Evolutionary conservation across 2,329 filamentous ascomycete genomes (phyloP), one percentile per base, ranked within the genome.

Genomic region (Aspergillus latus): DNA sequence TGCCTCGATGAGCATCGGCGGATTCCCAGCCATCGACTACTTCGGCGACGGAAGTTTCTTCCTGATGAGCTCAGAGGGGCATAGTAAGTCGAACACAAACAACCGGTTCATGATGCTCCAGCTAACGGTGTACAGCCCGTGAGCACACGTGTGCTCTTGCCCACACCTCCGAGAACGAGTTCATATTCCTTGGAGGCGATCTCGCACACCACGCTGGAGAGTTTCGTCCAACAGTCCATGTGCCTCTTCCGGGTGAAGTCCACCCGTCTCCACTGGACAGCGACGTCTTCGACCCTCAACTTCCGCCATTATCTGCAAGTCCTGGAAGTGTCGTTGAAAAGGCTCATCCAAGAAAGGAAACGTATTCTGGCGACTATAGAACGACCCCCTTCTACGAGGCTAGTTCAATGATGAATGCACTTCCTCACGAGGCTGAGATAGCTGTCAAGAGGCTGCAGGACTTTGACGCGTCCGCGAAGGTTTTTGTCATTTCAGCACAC

Each of bases 121-220:
- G 36, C 45, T 36, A 29, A 37, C 10, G 34, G 34, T 37, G 34
- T 36, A 13, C 11, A 46, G 42, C 50, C 16, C 42, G 39, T 26
- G 32, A 46, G 11, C 50, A 52, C 30, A 28, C 46, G 10, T 36
- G 50, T 39, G 50, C 8, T 26, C 50, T 52, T n/a, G 50, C 50
- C 11, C 50, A 42, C 4, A 52, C 50, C 30, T 39, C 50, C 2
- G 10, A 39, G 13, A n/a, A 46, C 32, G 37, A 29, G 6, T 52
- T 52, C n/a, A 26, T 52, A 4, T 43, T 52, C 30, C 42, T 52
- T 9, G 50, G 50, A 28, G 50, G 50, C 26, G 50, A 52, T 39
- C 26, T 46, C 6, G 40, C 42, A 6, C 50, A 52, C 26, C 42
- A 46, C 10, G 40, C 50, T 6, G 50, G 29, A n/a, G 50, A 52